phyloP scores from a whole-genome alignment of 306 rosid genomes.

The Ammopiptanthus mongolicus region DNA sequence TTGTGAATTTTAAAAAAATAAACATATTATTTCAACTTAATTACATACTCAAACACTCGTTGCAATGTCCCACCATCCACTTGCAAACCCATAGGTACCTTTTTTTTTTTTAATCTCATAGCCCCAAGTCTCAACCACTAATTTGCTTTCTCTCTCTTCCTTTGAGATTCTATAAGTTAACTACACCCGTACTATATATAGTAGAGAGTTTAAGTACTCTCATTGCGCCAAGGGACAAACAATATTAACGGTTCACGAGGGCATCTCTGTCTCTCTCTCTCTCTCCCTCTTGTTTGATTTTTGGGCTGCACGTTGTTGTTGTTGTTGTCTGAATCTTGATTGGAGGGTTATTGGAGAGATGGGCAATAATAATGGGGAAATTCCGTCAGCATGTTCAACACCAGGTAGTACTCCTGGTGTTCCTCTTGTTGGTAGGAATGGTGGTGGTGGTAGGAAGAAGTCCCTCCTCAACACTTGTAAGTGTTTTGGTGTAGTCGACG shows the following conservation, averaged over 20 bases:
- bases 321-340: background rate
- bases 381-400: conserved; percentile 48
- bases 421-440: conserved; percentile 64
- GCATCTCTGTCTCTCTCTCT: background rate
- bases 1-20: too few species aligned
- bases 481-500: conserved; percentile 50
- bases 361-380: conserved; percentile 39
- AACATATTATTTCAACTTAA: too few species aligned
- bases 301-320: background rate
- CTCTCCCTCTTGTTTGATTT: background rate
- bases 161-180: conserved; percentile 41
- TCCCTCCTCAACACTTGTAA: conserved; percentile 55
- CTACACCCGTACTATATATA: conserved; percentile 23
- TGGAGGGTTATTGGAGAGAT: conserved; percentile 24
- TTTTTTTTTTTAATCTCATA: too few species aligned
- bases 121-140: conserved; percentile 18
- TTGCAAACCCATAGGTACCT: too few species aligned
- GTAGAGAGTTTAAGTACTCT: background rate
- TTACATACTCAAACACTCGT: too few species aligned
- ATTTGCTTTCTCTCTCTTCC: conserved; percentile 6
- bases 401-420: conserved; percentile 79
- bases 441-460: conserved; percentile 33
- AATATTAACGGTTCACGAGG: background rate
- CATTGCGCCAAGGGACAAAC: conserved; percentile 16
- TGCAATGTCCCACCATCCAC: too few species aligned